Conservation (phyloP, 2,329 filamentous ascomycete genomes). For the Arthroderma sp. region DNA sequence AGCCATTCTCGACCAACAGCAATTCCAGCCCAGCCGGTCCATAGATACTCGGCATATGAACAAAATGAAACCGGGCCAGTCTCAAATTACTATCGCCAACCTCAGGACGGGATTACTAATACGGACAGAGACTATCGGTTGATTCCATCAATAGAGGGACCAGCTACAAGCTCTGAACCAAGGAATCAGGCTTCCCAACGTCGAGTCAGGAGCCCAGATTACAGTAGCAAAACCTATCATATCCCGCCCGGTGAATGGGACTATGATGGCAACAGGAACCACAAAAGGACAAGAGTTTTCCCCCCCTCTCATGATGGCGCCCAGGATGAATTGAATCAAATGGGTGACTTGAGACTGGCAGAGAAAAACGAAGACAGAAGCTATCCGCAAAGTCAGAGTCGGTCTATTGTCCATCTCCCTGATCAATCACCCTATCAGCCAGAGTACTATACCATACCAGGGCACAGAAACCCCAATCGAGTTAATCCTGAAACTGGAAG, state of each 20-base stretch:
- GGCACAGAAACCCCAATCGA: no score
- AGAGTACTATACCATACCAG: no score
- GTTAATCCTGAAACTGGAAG: no score
- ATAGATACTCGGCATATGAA: background rate
- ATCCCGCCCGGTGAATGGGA: background rate
- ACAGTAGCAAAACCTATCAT: background rate
- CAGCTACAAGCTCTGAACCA: slow-evolving; percentile 8
- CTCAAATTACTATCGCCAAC: background rate
- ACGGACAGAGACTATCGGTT: slow-evolving; percentile 12
- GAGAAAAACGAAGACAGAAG: no score
- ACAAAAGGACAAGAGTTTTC: background rate
- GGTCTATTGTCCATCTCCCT: no score
- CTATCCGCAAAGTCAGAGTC: no score
- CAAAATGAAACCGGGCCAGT: background rate
- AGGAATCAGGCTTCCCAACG: background rate
- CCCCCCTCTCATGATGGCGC: slow-evolving; percentile 8
- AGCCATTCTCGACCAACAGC: background rate
- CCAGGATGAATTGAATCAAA: slow-evolving; percentile 13
- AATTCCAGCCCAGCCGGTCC: background rate
- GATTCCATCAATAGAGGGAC: slow-evolving; percentile 25
- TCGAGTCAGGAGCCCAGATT: background rate
- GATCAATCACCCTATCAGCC: no score
- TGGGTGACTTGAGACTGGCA: slow-evolving; percentile 8
- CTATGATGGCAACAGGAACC: background rate
- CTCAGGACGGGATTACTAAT: background rate